These are phyloP conservation scores for Pseudogymnoascus sp. DNA, from an alignment of 2,329 filamentous ascomycete species.

Conservation along the genomic window DNA sequence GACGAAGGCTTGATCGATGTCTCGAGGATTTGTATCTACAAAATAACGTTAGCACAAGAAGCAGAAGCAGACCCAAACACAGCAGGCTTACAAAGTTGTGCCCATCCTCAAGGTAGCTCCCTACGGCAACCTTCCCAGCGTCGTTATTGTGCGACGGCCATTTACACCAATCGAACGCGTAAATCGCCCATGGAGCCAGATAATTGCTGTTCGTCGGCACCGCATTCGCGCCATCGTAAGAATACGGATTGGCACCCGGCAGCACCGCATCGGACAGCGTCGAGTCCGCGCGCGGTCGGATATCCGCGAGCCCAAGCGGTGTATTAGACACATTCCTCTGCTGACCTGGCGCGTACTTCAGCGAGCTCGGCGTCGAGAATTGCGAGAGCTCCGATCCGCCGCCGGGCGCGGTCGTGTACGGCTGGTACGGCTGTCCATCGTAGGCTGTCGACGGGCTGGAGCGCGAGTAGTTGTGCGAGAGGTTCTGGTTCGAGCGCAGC, in stretches of 20 bases:
- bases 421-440: slow-evolving; percentile 44
- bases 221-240: slow-evolving; percentile 58
- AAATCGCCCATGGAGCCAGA: slow-evolving; percentile 87
- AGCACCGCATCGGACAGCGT: slow-evolving; percentile 60
- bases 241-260: slow-evolving; percentile 46
- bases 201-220: slow-evolving; percentile 80
- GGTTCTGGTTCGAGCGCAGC: slow-evolving; percentile 55
- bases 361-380: slow-evolving; percentile 49
- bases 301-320: slow-evolving; percentile 84
- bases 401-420: slow-evolving; percentile 58
- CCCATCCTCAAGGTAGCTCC: slow-evolving; percentile 93
- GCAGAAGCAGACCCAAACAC: not conserved
- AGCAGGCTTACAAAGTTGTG: slow-evolving; percentile 76
- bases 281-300: slow-evolving; percentile 77
- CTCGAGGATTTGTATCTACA: slow-evolving; percentile 92
- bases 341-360: slow-evolving; percentile 48
- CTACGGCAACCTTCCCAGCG: slow-evolving; percentile 86
- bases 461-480: slow-evolving; percentile 70
- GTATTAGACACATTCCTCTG: slow-evolving; percentile 68
- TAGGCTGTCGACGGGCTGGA: slow-evolving; percentile 66
- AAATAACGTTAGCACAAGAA: not conserved
- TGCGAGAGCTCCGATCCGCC: slow-evolving; percentile 46
- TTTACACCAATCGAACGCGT: slow-evolving; percentile 99
- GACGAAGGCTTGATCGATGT: slow-evolving; percentile 68
- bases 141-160: slow-evolving; percentile 76